Evolutionary conservation across 495 filamentous ascomycete genomes (phyloP).

Genomic region (Penicillium canescens): DNA sequence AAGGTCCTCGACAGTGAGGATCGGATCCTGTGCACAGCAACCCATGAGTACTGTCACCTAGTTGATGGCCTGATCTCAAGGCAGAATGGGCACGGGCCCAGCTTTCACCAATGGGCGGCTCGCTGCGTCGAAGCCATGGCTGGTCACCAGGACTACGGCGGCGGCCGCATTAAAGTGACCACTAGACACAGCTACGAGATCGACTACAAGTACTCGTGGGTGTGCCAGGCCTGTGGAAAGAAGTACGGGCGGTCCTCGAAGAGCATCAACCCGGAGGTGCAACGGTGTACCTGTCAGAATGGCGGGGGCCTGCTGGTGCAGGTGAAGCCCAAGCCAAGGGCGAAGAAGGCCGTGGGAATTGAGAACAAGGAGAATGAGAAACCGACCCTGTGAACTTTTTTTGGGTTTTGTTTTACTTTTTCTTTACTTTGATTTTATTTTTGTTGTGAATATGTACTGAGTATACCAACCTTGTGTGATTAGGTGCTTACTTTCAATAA

Average conservation of each 20-base stretch:
- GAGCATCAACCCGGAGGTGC: constrained; percentile 66
- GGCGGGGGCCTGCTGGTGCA: constrained; percentile 67
- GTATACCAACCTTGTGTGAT: too few relatives aligned
- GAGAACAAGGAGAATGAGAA: too few relatives aligned
- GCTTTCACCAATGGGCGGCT: constrained; percentile 74
- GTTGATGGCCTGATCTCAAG: constrained; percentile 80
- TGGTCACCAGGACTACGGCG: constrained; percentile 43
- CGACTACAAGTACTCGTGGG: constrained; percentile 87
- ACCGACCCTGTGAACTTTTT: too few relatives aligned
- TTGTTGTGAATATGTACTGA: too few relatives aligned
- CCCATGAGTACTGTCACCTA: constrained; percentile 95
- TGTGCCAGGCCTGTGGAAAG: constrained; percentile 65
- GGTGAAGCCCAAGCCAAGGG: constrained; percentile 74
- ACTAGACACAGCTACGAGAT: constrained; percentile 88
- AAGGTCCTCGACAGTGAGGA: constrained; percentile 79
- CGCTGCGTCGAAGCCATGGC: constrained; percentile 47
- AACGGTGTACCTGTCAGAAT: constrained; percentile 64
- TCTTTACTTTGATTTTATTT: too few relatives aligned
- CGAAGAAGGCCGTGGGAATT: constrained; percentile 45
- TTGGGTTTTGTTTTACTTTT: too few relatives aligned
- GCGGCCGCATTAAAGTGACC: constrained; percentile 68
- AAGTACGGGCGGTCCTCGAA: constrained; percentile 80
- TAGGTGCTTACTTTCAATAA: too few relatives aligned
- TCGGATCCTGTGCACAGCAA: constrained; percentile 79
- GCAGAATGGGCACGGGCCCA: constrained; percentile 69